Conservation (phyloP, 768 basidiomycete genomes). For the Mycena galericulata region DNA sequence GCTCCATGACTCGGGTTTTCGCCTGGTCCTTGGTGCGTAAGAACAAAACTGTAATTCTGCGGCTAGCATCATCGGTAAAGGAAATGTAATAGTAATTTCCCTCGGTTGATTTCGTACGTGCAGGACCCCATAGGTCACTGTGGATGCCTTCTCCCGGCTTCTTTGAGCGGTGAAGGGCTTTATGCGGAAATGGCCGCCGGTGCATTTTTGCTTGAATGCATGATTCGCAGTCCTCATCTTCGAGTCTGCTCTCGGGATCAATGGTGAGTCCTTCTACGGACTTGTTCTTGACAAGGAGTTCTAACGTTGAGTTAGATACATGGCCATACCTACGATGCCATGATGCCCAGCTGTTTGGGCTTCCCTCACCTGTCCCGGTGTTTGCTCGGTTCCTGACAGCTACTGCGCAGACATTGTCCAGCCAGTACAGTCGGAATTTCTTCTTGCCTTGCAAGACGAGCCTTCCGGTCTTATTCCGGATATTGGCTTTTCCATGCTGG, state of each 20-base stretch:
- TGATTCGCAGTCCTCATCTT: neutral
- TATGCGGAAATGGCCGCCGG: conserved; percentile 8
- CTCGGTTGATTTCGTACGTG: neutral
- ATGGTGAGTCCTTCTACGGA: conserved; percentile 15
- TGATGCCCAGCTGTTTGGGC: conserved; percentile 17
- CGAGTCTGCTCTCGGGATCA: neutral
- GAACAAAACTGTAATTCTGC: conserved; percentile 29
- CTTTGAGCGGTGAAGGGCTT: conserved; percentile 9
- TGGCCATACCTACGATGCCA: conserved; percentile 21
- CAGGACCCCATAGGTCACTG: conserved; percentile 21
- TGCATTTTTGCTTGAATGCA: conserved; percentile 24
- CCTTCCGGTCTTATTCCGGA: neutral
- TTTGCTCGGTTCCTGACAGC: neutral
- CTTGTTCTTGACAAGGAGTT: neutral
- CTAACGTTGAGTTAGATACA: conserved; percentile 3
- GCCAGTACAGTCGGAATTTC: conserved; percentile 20
- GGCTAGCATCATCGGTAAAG: conserved; percentile 27
- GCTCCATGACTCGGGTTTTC: conserved; percentile 28
- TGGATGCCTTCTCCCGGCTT: conserved; percentile 13
- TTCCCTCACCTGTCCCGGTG: neutral
- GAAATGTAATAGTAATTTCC: conserved; percentile 8
- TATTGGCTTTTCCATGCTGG: neutral
- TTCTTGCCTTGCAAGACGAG: conserved; percentile 17
- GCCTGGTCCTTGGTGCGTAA: conserved; percentile 36
- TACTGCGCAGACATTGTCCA: neutral